These are phyloP conservation scores for Dictyostelium capitatum DNA, from an alignment of 78 protist genomes.

Conservation along the genomic window DNA sequence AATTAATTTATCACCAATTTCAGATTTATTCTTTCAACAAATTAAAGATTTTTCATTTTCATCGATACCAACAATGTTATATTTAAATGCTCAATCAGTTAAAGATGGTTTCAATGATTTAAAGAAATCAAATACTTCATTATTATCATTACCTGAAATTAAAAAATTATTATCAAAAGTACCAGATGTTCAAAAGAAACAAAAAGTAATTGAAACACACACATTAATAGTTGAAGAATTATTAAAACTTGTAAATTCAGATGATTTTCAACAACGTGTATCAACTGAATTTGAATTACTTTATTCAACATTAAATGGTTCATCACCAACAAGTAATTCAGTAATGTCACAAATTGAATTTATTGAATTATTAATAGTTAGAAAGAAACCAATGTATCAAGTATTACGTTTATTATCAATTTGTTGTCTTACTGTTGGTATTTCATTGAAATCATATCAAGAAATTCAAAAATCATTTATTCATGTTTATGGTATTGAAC, in stretches of 20 bases:
- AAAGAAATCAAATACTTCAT: not conserved
- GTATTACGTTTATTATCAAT: slow-evolving; percentile 5
- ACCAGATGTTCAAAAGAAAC: not conserved
- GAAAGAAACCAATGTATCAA: slow-evolving; percentile 34
- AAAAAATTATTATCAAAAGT: slow-evolving; percentile 5
- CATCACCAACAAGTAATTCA: not conserved
- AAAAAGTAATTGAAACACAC: not conserved
- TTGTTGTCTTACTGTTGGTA: slow-evolving; percentile 26
- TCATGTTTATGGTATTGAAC: slow-evolving; percentile 12
- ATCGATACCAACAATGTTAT: not conserved
- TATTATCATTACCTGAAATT: slow-evolving; percentile 12
- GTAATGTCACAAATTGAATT: not conserved
- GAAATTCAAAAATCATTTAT: not conserved
- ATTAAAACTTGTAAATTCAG: not conserved
- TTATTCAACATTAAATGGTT: not conserved
- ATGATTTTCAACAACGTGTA: slow-evolving; percentile 3
- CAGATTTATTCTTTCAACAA: slow-evolving; percentile 9
- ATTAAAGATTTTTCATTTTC: slow-evolving; percentile 4
- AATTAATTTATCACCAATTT: too few species aligned
- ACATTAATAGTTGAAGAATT: not conserved
- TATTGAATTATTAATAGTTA: slow-evolving; percentile 15
- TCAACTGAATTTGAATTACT: not conserved
- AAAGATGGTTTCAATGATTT: not conserved
- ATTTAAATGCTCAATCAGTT: not conserved
- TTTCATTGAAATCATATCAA: not conserved